Conservation (phyloP, 2,329 filamentous ascomycete species). For the Fusarium sublunatum region DNA sequence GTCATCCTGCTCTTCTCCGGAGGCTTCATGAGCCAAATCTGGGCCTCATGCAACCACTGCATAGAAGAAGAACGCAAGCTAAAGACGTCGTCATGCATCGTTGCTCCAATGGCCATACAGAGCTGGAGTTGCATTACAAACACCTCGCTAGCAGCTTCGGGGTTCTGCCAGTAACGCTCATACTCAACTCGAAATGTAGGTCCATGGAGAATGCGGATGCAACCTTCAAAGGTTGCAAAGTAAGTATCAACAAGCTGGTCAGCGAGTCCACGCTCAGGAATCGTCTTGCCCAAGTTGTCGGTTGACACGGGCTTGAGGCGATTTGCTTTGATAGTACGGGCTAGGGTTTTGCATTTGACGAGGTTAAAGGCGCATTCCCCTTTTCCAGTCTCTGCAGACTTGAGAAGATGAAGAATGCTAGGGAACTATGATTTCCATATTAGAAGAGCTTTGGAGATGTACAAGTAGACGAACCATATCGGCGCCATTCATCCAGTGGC, state of each 20-base stretch:
- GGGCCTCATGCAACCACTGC: conserved; percentile 65
- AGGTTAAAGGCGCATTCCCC: conserved; percentile 50
- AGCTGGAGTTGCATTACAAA: conserved; percentile 67
- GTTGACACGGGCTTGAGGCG: conserved; percentile 52
- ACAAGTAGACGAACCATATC: conserved; percentile 52
- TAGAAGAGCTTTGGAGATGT: not conserved
- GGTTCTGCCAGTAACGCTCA: conserved; percentile 60
- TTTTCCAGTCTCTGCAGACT: conserved; percentile 43
- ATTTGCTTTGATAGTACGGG: conserved; percentile 55
- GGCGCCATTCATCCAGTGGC: conserved; percentile 62
- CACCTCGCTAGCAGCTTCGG: conserved; percentile 52
- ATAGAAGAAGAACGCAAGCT: conserved; percentile 56
- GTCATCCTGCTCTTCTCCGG: conserved; percentile 62
- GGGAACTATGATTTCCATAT: conserved; percentile 46
- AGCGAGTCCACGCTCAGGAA: conserved; percentile 55
- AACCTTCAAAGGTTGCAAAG: conserved; percentile 66
- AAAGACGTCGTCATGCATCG: conserved; percentile 59
- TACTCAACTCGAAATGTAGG: conserved; percentile 68
- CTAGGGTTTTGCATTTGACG: conserved; percentile 56
- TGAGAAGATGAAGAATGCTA: conserved; percentile 44
- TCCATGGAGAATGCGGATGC: conserved; percentile 67
- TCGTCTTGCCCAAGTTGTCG: conserved; percentile 53
- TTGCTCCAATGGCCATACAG: conserved; percentile 63
- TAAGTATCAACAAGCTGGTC: conserved; percentile 65
- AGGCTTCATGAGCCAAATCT: conserved; percentile 61